Evolutionary conservation across 768 basidiomycete genomes (phyloP).

Genomic region (Panus rudis): DNA sequence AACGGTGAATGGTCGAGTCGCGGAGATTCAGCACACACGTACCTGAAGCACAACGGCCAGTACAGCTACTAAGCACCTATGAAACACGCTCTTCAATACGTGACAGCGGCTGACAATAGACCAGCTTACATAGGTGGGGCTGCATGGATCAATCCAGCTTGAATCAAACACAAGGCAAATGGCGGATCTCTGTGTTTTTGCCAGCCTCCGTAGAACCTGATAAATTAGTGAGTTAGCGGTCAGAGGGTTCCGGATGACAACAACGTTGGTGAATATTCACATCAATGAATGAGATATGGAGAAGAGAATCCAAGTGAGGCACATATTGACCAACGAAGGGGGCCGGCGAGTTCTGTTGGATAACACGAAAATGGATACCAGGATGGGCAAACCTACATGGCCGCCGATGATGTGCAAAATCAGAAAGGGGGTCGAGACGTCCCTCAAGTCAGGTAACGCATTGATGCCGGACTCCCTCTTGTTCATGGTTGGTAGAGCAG

Average conservation of each 20-base stretch:
- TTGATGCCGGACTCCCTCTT: no score
- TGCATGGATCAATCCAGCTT: constrained; percentile 48
- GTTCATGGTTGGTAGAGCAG: no score
- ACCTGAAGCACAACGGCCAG: constrained; percentile 38
- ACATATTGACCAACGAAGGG: constrained; percentile 51
- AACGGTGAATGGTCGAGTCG: not conserved
- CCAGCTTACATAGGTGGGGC: constrained; percentile 44
- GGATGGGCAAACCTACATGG: constrained; percentile 42
- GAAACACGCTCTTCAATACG: constrained; percentile 1
- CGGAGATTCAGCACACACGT: not conserved
- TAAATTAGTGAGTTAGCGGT: not conserved
- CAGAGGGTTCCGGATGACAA: not conserved
- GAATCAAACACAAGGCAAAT: constrained; percentile 36
- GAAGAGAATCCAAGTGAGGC: constrained; percentile 48
- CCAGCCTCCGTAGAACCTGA: constrained; percentile 28
- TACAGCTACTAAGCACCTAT: constrained; percentile 36
- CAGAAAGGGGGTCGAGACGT: constrained; percentile 34
- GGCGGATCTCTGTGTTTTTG: constrained; percentile 20
- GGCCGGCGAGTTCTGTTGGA: constrained; percentile 38
- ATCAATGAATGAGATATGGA: constrained; percentile 44
- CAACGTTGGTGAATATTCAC: constrained; percentile 37
- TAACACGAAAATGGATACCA: constrained; percentile 38
- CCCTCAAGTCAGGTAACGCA: constrained; percentile 8
- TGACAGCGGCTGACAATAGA: not conserved
- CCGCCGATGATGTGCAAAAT: constrained; percentile 45